These are phyloP conservation scores for Daldinia decipiens DNA, from an alignment of 495 filamentous ascomycete species.

Conservation along the genomic window DNA sequence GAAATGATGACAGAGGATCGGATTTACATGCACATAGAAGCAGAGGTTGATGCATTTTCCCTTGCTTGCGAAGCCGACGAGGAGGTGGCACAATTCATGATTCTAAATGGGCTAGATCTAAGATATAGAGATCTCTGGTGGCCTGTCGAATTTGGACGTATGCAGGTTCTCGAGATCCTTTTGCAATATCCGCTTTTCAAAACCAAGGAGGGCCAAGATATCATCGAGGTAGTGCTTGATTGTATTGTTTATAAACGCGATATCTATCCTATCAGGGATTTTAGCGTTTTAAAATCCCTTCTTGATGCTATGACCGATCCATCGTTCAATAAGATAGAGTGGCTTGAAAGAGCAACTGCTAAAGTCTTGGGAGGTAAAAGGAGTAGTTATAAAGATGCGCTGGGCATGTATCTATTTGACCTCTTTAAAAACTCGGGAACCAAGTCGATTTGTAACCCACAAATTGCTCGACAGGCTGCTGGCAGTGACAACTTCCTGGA, in stretches of 20 bases:
- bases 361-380: not conserved
- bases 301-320: not conserved
- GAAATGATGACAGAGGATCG: too few species aligned
- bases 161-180: not conserved
- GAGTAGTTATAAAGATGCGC: too few species aligned
- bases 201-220: not conserved
- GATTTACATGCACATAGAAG: too few species aligned
- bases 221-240: not conserved
- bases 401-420: not conserved
- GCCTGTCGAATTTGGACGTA: not conserved
- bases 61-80: constrained; percentile 4
- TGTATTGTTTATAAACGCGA: not conserved
- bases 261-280: not conserved
- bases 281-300: not conserved
- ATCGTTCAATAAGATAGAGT: not conserved
- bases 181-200: not conserved
- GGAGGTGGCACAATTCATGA: constrained; percentile 11
- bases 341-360: not conserved
- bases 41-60: constrained; percentile 1
- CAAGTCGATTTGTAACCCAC: not conserved
- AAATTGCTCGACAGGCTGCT: not conserved
- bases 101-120: not conserved
- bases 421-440: not conserved
- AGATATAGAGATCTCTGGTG: not conserved
- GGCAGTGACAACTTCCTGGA: not conserved